Conservation (phyloP, 106 monocot genomes). For the Acorus calamus region DNA sequence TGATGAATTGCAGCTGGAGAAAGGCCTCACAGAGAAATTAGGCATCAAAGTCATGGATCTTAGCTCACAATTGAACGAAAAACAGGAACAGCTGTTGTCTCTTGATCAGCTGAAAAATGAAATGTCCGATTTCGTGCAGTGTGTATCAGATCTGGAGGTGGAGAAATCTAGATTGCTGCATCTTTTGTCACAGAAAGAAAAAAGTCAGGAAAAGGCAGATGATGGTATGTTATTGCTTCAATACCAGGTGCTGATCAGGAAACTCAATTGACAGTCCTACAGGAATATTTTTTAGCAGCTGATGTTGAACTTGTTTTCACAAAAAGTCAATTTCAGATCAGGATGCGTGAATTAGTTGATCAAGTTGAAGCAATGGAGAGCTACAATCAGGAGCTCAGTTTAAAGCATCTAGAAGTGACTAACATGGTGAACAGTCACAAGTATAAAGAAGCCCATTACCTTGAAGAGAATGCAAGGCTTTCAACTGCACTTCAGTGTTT, state of each 20-base stretch:
- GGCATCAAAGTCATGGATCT: slow-evolving; percentile 8
- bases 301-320: too few relatives aligned
- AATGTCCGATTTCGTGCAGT: slow-evolving; percentile 2
- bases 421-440: slow-evolving; percentile 9
- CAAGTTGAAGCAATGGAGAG: too few relatives aligned
- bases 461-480: slow-evolving; percentile 32
- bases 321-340: too few relatives aligned
- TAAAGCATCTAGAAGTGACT: too few relatives aligned
- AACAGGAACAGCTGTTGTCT: slow-evolving; percentile 7
- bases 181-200: background rate
- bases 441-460: slow-evolving; percentile 19
- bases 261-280: too few relatives aligned
- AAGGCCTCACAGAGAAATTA: background rate
- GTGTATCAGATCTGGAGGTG: slow-evolving; percentile 3
- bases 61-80: slow-evolving; percentile 11
- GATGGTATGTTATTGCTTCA: background rate
- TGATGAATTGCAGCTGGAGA: slow-evolving; percentile 12
- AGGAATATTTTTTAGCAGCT: too few relatives aligned
- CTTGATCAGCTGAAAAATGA: slow-evolving; percentile 14
- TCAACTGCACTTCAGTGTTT: slow-evolving; percentile 16
- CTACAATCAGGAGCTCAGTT: too few relatives aligned
- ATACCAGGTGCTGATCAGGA: too few relatives aligned
- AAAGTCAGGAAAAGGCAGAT: background rate
- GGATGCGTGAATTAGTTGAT: too few relatives aligned
- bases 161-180: slow-evolving; percentile 4